These are phyloP conservation scores for Austroboletus novae-zelandiae DNA, from an alignment of 1,284 basidiomycete genomes.

Conservation along the genomic window DNA sequence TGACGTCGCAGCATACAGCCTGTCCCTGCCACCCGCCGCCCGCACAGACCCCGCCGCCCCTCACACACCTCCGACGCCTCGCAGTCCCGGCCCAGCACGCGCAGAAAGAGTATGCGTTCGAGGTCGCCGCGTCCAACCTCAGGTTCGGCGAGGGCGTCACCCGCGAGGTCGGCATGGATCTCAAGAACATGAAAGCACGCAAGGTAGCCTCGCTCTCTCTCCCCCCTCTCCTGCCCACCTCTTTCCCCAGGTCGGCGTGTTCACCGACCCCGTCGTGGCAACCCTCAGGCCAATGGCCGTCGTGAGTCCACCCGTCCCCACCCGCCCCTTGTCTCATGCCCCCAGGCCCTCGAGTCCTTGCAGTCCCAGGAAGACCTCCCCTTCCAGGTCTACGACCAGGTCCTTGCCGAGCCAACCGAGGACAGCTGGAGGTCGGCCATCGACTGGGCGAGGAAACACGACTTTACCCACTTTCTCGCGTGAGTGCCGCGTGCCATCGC, in stretches of 20 bases:
- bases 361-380: slow-evolving; percentile 70
- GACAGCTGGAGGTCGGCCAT: slow-evolving; percentile 87
- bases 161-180: slow-evolving; percentile 90
- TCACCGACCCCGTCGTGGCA: slow-evolving; percentile 87
- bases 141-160: slow-evolving; percentile 90
- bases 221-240: not conserved
- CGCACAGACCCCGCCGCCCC: slow-evolving; percentile 43
- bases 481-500: slow-evolving; percentile 30
- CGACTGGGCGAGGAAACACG: slow-evolving; percentile 78
- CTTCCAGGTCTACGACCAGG: slow-evolving; percentile 84
- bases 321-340: not conserved
- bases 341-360: slow-evolving; percentile 74
- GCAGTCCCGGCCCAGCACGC: slow-evolving; percentile 82
- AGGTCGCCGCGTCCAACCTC: slow-evolving; percentile 90
- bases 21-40: slow-evolving; percentile 77
- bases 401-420: slow-evolving; percentile 91
- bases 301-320: slow-evolving; percentile 40
- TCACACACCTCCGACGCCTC: slow-evolving; percentile 66
- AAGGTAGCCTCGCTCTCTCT: slow-evolving; percentile 47
- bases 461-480: slow-evolving; percentile 95
- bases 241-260: slow-evolving; percentile 78
- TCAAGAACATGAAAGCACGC: slow-evolving; percentile 85
- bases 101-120: slow-evolving; percentile 94
- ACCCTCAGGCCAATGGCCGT: slow-evolving; percentile 82
- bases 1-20: slow-evolving; percentile 62